Percentiles rank a stretch among this genome's conserved stretches.
Evolutionary conservation across 495 filamentous ascomycete genomes (phyloP).

Genomic region (Elaphomyces granulatus): DNA sequence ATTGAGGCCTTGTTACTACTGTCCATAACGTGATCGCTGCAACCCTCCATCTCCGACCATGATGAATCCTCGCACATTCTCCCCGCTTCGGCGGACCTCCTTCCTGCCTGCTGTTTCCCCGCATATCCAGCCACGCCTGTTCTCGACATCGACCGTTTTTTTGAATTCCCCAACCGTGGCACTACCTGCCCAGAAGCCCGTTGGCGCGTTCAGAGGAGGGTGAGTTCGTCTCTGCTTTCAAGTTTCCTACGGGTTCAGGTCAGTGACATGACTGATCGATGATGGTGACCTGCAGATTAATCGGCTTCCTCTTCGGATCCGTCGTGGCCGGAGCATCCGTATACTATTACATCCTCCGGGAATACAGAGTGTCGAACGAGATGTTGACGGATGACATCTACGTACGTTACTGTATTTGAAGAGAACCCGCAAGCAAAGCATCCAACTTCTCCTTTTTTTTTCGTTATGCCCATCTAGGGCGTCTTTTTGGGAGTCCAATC

Average conservation of each 20-base stretch:
- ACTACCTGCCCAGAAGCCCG: slow-evolving; percentile 60
- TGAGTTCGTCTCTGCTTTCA: slow-evolving; percentile 32
- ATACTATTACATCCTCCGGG: slow-evolving; percentile 83
- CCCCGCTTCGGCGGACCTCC: not conserved
- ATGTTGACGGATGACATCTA: slow-evolving; percentile 91
- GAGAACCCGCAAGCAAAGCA: not conserved
- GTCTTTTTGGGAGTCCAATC: slow-evolving; percentile 2
- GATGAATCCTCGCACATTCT: not conserved
- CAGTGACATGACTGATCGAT: too few relatives aligned
- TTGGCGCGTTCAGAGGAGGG: slow-evolving; percentile 90
- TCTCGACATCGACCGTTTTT: slow-evolving; percentile 22
- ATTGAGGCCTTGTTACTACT: too few relatives aligned
- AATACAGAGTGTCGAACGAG: slow-evolving; percentile 90
- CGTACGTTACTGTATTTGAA: slow-evolving; percentile 47
- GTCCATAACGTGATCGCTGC: too few relatives aligned
- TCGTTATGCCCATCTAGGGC: too few relatives aligned
- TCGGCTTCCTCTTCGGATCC: slow-evolving; percentile 85
- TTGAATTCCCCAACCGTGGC: slow-evolving; percentile 23
- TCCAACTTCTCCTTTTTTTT: slow-evolving; percentile 3
- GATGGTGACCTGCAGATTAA: slow-evolving; percentile 63
- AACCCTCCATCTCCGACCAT: too few relatives aligned
- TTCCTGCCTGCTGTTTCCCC: too few relatives aligned
- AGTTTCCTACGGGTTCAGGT: not conserved
- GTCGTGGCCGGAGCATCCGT: slow-evolving; percentile 63
- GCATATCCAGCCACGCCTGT: slow-evolving; percentile 9